A percentile compares a stretch with the other conserved stretches of the same genome.
phyloP scores from a whole-genome alignment of 2,329 filamentous ascomycete genomes.

The Harringtonia aguacate region DNA sequence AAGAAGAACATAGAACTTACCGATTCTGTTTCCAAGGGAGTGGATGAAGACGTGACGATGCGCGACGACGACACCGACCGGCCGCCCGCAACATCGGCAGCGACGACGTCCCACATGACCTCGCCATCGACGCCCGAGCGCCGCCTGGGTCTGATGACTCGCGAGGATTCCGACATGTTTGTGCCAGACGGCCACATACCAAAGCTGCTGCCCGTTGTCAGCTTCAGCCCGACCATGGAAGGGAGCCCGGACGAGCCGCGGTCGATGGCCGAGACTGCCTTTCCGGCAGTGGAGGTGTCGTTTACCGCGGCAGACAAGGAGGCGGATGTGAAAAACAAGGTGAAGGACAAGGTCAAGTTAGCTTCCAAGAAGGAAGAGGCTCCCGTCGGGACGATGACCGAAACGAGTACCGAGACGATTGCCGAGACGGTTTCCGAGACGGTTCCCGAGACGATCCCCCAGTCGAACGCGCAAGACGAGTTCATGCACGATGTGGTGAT shows the following conservation, averaged over 20 bases:
- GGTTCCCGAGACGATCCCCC: too few relatives aligned
- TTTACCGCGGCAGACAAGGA: too few relatives aligned
- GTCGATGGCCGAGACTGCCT: background rate
- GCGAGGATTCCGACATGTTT: constrained; percentile 14
- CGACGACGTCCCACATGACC: background rate
- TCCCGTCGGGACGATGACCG: too few relatives aligned
- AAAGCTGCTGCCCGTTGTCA: constrained; percentile 17
- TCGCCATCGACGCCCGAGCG: constrained; percentile 3
- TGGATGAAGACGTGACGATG: background rate
- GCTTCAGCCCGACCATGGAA: constrained; percentile 12
- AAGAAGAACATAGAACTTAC: constrained; percentile 1
- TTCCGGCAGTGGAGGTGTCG: background rate
- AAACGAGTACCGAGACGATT: too few relatives aligned
- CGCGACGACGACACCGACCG: background rate
- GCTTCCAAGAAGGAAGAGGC: too few relatives aligned
- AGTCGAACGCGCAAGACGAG: too few relatives aligned
- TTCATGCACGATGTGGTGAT: too few relatives aligned
- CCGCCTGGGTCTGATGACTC: constrained; percentile 17
- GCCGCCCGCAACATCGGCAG: background rate
- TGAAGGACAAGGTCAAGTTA: constrained; percentile 7
- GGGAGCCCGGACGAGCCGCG: background rate
- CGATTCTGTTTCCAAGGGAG: constrained; percentile 5
- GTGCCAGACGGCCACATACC: constrained; percentile 20
- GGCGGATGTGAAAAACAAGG: background rate
- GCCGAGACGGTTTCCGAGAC: too few relatives aligned